Conservation (phyloP, 2,329 filamentous ascomycete species). For the Pyricularia pennisetigena region DNA sequence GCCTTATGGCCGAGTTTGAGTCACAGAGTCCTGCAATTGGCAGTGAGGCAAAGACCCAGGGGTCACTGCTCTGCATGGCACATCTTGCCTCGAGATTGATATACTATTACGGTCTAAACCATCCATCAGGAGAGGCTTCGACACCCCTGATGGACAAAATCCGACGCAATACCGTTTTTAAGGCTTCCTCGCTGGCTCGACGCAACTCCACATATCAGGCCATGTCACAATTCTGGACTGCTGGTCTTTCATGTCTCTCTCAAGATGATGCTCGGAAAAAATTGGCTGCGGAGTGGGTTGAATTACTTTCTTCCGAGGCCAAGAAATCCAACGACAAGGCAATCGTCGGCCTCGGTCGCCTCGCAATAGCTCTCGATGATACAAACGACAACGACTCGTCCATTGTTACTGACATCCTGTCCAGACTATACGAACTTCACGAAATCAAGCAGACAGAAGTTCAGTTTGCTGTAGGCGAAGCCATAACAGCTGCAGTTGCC, state of each 20-base stretch:
- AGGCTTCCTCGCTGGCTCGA: conserved; percentile 17
- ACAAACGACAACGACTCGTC: conserved; percentile 20
- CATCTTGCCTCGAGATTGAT: conserved; percentile 32
- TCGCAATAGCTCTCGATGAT: conserved; percentile 52
- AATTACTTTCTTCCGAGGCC: conserved; percentile 55
- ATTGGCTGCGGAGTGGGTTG: conserved; percentile 37
- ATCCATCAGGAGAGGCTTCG: not conserved
- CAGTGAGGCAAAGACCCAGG: conserved; percentile 34
- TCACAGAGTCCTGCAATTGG: conserved; percentile 25
- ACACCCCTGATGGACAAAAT: not conserved
- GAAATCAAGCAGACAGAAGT: conserved; percentile 80
- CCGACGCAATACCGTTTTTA: conserved; percentile 15
- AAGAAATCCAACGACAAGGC: conserved; percentile 76
- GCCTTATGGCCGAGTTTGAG: not conserved
- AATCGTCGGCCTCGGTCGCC: conserved; percentile 68
- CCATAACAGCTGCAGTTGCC: conserved; percentile 65
- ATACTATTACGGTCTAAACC: conserved; percentile 24
- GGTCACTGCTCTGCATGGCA: conserved; percentile 33
- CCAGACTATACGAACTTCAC: conserved; percentile 64
- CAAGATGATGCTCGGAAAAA: conserved; percentile 14
- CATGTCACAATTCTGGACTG: conserved; percentile 32
- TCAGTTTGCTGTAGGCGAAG: conserved; percentile 86
- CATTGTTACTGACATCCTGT: conserved; percentile 45
- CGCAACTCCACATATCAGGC: conserved; percentile 28
- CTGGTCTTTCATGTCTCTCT: conserved; percentile 25